Percentiles rank a stretch among this genome's conserved stretches.
These are phyloP conservation scores for Ascochyta rabiei DNA, from an alignment of 2,329 filamentous ascomycete species.

Conservation along the genomic window DNA sequence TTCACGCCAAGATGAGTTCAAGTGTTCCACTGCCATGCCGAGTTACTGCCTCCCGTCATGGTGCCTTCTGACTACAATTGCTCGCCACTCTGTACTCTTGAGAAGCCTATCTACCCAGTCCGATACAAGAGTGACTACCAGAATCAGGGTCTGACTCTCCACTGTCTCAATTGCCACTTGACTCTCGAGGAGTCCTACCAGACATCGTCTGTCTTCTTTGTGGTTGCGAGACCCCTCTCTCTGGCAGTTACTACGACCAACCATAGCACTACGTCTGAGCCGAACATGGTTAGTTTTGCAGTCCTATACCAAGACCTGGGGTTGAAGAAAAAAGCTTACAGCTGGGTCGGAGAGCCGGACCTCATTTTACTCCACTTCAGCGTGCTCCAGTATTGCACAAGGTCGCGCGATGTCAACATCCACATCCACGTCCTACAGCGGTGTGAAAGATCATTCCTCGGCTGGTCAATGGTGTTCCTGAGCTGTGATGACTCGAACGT, in stretches of 20 bases:
- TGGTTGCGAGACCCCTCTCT: no score
- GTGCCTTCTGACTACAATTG: slow-evolving; percentile 25
- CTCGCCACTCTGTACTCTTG: slow-evolving; percentile 20
- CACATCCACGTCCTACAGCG: slow-evolving; percentile 7
- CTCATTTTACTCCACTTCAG: slow-evolving; percentile 10
- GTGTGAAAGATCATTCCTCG: slow-evolving; percentile 8
- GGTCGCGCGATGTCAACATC: slow-evolving; percentile 1
- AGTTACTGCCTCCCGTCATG: slow-evolving; percentile 21
- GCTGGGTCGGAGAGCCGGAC: no score
- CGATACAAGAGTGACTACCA: slow-evolving; percentile 24
- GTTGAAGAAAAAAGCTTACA: no score
- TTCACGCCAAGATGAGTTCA: slow-evolving; percentile 20
- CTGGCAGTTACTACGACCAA: no score
- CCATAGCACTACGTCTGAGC: no score
- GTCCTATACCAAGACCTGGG: no score
- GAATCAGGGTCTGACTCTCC: slow-evolving; percentile 16
- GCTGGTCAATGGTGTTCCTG: not conserved
- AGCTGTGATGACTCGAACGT: slow-evolving; percentile 14
- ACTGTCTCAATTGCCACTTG: not conserved
- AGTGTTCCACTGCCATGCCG: slow-evolving; percentile 16
- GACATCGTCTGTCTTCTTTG: no score
- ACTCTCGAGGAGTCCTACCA: slow-evolving; percentile 19
- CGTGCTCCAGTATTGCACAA: slow-evolving; percentile 18
- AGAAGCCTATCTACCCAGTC: slow-evolving; percentile 10
- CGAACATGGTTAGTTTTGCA: no score